Evolutionary conservation across 305 asterid species (phyloP).

Genomic region (Rubia tinctorum): DNA sequence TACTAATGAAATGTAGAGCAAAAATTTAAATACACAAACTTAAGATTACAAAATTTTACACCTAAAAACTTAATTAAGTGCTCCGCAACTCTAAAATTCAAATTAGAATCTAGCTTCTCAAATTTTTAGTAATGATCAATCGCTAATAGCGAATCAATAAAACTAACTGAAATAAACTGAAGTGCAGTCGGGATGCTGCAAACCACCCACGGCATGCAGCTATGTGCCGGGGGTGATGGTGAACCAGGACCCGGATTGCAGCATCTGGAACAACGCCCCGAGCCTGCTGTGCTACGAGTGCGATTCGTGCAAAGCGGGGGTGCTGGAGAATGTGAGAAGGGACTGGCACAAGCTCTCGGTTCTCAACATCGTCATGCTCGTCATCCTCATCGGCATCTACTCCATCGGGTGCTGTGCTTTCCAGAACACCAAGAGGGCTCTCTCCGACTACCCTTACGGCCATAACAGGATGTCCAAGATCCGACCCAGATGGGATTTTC

Average conservation of each 20-base stretch:
- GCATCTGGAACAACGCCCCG: constrained; percentile 77
- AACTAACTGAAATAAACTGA: background rate
- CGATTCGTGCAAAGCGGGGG: constrained; percentile 95
- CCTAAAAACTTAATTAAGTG: no score
- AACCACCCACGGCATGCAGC: constrained; percentile 90
- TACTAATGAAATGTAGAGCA: no score
- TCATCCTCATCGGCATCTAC: constrained; percentile 77
- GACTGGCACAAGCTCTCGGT: constrained; percentile 91
- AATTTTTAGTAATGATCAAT: no score
- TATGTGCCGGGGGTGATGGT: constrained; percentile 41
- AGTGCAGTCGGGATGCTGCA: constrained; percentile 93
- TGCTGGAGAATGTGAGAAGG: constrained; percentile 68
- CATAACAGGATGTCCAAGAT: constrained; percentile 70
- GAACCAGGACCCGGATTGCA: constrained; percentile 76
- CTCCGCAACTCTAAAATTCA: no score
- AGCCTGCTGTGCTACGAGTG: constrained; percentile 76
- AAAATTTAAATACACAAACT: no score
- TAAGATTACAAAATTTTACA: no score
- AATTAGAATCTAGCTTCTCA: no score
- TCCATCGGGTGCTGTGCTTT: constrained; percentile 92
- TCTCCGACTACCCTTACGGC: constrained; percentile 58
- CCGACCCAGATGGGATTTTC: constrained; percentile 86
- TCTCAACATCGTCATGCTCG: constrained; percentile 70
- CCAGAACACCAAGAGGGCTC: constrained; percentile 64
- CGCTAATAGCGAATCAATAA: background rate